Evolutionary conservation across 2,329 filamentous ascomycete species (phyloP).

Genomic region (Alternaria arbusti): DNA sequence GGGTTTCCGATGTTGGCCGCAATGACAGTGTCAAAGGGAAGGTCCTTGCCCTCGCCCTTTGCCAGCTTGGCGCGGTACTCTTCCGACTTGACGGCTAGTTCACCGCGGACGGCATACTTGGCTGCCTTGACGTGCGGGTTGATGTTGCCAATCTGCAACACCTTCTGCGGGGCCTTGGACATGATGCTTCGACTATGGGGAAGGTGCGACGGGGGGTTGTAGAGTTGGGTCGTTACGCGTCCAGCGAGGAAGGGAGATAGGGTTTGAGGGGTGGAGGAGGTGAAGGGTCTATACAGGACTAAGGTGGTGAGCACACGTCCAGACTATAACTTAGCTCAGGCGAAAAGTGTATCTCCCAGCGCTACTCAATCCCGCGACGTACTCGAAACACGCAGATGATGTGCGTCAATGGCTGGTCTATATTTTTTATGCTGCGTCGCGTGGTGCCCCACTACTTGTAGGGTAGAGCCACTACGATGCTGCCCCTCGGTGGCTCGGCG

Average conservation of each 20-base stretch:
- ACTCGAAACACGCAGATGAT: conserved; percentile 13
- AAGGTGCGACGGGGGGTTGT: background rate
- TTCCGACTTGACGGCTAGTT: conserved; percentile 92
- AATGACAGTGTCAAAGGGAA: conserved; percentile 91
- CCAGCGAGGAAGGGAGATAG: background rate
- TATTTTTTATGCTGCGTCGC: conserved; percentile 34
- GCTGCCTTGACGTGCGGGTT: conserved; percentile 87
- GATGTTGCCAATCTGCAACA: conserved; percentile 83
- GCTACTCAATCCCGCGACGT: conserved; percentile 20
- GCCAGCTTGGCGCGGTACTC: conserved; percentile 78
- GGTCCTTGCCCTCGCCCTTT: conserved; percentile 63
- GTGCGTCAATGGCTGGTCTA: conserved; percentile 24
- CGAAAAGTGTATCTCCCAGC: conserved; percentile 6
- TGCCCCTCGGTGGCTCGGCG: conserved; percentile 21
- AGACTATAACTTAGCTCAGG: conserved; percentile 15
- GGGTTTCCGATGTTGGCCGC: conserved; percentile 99
- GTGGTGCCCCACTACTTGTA: conserved; percentile 36
- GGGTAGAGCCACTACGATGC: conserved; percentile 6
- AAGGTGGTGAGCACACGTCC: conserved; percentile 21
- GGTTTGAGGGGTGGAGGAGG: conserved; percentile 5
- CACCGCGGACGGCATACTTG: conserved; percentile 95
- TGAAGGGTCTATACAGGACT: conserved; percentile 12
- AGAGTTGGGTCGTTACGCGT: conserved; percentile 3
- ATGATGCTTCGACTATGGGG: conserved; percentile 51
- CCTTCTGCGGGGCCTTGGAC: conserved; percentile 45